Evolutionary conservation across 148 eudicot species (phyloP).

Genomic region (Camellia lanceoleosa): DNA sequence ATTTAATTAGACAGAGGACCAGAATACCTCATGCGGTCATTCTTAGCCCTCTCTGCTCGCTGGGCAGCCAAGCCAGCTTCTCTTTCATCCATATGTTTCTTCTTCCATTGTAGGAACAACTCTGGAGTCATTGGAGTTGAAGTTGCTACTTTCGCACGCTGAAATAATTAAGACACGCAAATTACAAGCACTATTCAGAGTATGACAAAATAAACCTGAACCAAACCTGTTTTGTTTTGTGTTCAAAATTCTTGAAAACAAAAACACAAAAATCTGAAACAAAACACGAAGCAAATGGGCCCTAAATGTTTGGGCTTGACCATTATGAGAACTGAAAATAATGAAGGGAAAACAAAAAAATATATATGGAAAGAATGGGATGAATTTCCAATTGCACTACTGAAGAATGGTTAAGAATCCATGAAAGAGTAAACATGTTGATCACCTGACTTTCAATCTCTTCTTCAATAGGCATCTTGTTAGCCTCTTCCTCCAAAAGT

Average conservation of each 20-base stretch:
- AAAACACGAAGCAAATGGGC: background rate
- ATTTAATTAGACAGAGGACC: background rate
- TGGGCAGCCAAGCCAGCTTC: slow-evolving; percentile 65
- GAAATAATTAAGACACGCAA: slow-evolving; percentile 18
- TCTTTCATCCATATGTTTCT: slow-evolving; percentile 56
- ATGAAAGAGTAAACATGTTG: slow-evolving; percentile 44
- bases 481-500: slow-evolving; percentile 80
- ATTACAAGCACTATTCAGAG: background rate
- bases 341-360: background rate
- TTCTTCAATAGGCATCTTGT: slow-evolving; percentile 70
- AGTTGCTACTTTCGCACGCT: slow-evolving; percentile 62
- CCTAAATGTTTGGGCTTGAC: background rate
- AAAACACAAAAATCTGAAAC: background rate
- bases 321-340: background rate
- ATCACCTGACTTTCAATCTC: slow-evolving; percentile 86
- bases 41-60: slow-evolving; percentile 75
- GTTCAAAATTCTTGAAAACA: background rate
- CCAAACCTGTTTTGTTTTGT: background rate
- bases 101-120: slow-evolving; percentile 61
- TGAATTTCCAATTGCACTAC: background rate
- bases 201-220: background rate
- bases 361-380: background rate
- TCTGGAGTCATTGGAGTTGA: slow-evolving; percentile 68
- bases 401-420: background rate
- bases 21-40: slow-evolving; percentile 70